Percentiles rank a stretch among this genome's conserved stretches.
Conservation (phyloP, 345 rosid genomes). For the Arabis hirsuta region DNA sequence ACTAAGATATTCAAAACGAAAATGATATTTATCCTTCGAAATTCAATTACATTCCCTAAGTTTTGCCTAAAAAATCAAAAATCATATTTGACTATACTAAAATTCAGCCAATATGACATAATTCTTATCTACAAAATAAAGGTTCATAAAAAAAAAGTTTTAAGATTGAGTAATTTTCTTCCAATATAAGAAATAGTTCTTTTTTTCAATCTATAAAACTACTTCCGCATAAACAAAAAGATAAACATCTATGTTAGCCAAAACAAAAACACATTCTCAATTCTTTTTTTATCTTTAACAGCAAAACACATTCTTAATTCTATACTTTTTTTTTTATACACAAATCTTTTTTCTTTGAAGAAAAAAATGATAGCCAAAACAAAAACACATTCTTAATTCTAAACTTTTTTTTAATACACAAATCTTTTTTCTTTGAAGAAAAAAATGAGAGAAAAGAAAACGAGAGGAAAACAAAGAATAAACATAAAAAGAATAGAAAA, state of each 20-base stretch:
- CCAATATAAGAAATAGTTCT: neutral
- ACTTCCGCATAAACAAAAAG: neutral
- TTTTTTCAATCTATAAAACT: neutral
- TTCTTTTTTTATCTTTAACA: neutral
- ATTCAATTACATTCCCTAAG: no score
- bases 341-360: neutral
- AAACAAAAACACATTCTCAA: neutral
- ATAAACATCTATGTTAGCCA: neutral
- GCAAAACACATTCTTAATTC: neutral
- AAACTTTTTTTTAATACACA: neutral
- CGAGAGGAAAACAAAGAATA: conserved; percentile 38
- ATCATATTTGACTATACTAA: no score
- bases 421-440: neutral
- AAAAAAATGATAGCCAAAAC: neutral
- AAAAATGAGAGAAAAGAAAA: conserved; percentile 32
- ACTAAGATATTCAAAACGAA: no score
- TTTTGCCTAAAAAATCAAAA: no score
- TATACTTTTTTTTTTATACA: neutral
- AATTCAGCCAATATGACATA: no score
- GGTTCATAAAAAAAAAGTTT: neutral
- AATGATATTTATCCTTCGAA: no score
- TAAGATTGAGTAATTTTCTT: neutral
- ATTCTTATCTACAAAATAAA: no score
- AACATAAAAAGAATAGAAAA: conserved; percentile 18
- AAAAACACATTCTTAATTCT: neutral